Evolutionary conservation across 768 basidiomycete genomes (phyloP), one percentile per base, ranked within the genome.

Genomic region (Serendipita sp.): DNA sequence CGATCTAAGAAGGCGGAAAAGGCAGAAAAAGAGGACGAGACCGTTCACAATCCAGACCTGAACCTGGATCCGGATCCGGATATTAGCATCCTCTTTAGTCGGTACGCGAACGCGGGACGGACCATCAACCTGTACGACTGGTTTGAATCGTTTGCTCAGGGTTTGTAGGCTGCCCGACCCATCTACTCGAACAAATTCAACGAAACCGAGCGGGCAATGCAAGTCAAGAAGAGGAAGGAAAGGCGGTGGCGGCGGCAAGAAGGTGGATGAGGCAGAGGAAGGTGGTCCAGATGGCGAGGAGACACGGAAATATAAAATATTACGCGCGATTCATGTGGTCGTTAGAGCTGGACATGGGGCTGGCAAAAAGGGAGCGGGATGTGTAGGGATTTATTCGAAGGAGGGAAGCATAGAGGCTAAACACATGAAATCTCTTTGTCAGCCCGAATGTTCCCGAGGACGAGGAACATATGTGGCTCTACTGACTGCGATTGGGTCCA

Each of bases 51-150:
- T 23, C 23, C 1, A 23, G 23, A 23, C 23, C 23, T 23, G 23
- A 23, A 23, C 23, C 23, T 23, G 23, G 23, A 23, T 23, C 7
- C 13, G 41, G 41, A 60, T 36, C 85, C 88, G 0, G 90, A 92
- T 68, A 85, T 82, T 1, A 85, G 82, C 69, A 86, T 91, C 65
- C 75, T 91, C 13, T 89, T 91, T 75, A 76, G 76, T 52, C 79
- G 88, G 23, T 92, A 90, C 73, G 77, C 85, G 48, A 85, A 90
- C 69, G 86, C 86, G 54, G 88, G 88, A 51, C 85, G 80, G 74
- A 81, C 87, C 81, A 83, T 92, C 73, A 92, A 92, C 70, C 80
- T 90, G 1, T 91, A 88, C 71, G 91, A 93, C 72, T 91, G 89
- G 91, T 91, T 84, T 70, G 84, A 88, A 68, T 81, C 85, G 28